Conservation (phyloP, 139 green algal species). For the Closterium sp. region DNA sequence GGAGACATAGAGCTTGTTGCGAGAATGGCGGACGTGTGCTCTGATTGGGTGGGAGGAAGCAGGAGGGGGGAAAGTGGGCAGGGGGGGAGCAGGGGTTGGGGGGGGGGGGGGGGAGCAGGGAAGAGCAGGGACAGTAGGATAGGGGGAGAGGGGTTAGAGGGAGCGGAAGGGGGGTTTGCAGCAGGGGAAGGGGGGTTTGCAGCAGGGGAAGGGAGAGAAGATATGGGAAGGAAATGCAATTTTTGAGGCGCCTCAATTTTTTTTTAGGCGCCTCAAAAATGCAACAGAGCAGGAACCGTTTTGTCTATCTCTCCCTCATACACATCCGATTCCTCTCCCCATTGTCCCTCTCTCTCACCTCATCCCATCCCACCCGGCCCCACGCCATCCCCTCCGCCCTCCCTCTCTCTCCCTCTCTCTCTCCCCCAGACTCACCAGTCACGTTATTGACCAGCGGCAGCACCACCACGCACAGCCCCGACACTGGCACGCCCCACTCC, state of each 20-base stretch:
- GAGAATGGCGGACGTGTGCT: conserved; percentile 50
- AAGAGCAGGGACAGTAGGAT: too few species aligned
- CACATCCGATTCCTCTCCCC: too few species aligned
- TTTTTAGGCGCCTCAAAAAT: background rate
- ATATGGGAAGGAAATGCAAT: too few species aligned
- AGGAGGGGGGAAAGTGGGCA: background rate
- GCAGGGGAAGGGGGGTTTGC: too few species aligned
- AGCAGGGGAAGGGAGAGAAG: too few species aligned
- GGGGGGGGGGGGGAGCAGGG: too few species aligned
- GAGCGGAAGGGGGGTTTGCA: too few species aligned
- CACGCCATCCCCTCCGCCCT: background rate
- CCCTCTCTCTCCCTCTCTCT: background rate
- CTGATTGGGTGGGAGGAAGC: background rate
- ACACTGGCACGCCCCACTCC: conserved; percentile 49
- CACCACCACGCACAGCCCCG: conserved; percentile 54
- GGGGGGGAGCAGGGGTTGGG: too few species aligned
- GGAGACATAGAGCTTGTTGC: conserved; percentile 56
- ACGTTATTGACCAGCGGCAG: conserved; percentile 58
- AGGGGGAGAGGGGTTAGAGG: background rate
- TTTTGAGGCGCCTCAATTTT: background rate
- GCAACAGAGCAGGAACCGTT: too few species aligned
- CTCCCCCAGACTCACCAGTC: background rate
- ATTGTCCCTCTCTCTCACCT: too few species aligned
- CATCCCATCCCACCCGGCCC: too few species aligned
- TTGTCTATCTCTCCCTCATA: background rate